Evolutionary conservation across 1,284 basidiomycete genomes (phyloP), one percentile per base, ranked within the genome.

Genomic region (Coniophora puteana): DNA sequence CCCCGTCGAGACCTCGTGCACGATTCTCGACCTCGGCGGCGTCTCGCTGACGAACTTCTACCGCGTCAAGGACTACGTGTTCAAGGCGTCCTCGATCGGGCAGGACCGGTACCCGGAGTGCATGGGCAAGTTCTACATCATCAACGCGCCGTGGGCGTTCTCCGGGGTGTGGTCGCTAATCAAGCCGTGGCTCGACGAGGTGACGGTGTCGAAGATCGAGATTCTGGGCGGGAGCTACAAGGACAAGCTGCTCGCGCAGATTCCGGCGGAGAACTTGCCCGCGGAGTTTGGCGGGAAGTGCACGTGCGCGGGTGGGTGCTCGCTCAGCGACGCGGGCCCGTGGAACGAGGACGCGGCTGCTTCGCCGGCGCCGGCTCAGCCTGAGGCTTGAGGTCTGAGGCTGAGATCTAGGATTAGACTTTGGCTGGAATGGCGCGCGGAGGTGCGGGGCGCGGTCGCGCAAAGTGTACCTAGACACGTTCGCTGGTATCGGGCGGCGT

Each of bases 121-220:
- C 49, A 95, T 97, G 93, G 93, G 93, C 67, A 89, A 89, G 61
- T 95, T 96, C 74, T 97, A 82, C 73, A 93, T 97, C 74, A 87
- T 93, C 74, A 93, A 93, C 59, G 85, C 92, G 0, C 94, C 95
- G 2, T 97, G 87, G 82, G 79, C 85, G 43, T 98, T 98, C 72
- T 79, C 80, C 38, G 80, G 86, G 31, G 86, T 96, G 29, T 99
- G 95, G 95, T 47, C 70, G 22, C 68, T 93, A 53, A 80, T 98
- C 71, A 96, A 93, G 71, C 83, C 80, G 7, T 98, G 92, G 92
- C 74, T 99, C 53, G 95, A 98, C 69, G 85, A 88, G 53, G 94
- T 94, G 26, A 98, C 94, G 17, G 92, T 93, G 36, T 75, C 78
- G 51, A 98, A 98, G 78, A 93, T 96, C 61, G 77, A 83, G 53